phyloP scores from a whole-genome alignment of 805 yeast genomes.

The Ogataea nonfermentans region DNA sequence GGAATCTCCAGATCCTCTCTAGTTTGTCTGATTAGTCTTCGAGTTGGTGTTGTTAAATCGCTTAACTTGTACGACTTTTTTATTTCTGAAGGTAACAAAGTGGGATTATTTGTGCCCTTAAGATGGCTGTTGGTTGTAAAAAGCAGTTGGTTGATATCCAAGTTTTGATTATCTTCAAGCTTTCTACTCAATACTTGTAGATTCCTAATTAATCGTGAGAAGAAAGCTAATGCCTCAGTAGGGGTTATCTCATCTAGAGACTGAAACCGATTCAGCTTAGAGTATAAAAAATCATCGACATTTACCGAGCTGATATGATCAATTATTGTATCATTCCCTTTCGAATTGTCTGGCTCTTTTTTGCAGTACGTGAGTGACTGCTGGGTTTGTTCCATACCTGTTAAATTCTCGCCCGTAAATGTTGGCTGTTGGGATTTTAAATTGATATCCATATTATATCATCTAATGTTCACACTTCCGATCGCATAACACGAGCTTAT shows the following conservation, averaged over 20 bases:
- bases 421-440: constrained; percentile 27
- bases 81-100: constrained; percentile 9
- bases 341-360: too few species aligned
- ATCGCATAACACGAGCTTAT: too few species aligned
- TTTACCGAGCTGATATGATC: constrained; percentile 21
- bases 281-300: constrained; percentile 33
- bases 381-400: too few species aligned
- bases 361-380: too few species aligned
- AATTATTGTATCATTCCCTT: too few species aligned
- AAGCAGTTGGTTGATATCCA: constrained; percentile 17
- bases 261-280: constrained; percentile 20
- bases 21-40: constrained; percentile 12
- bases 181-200: constrained; percentile 20
- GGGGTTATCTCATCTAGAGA: constrained; percentile 25
- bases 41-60: constrained; percentile 7
- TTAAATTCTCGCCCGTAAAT: constrained; percentile 15
- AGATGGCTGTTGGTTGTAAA: constrained; percentile 13
- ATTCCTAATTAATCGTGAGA: constrained; percentile 28
- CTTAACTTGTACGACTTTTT: neutral
- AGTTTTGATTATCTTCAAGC: constrained; percentile 7
- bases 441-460: constrained; percentile 20
- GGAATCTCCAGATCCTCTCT: constrained; percentile 32
- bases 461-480: too few species aligned
- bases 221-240: constrained; percentile 31
- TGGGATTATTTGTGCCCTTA: constrained; percentile 5